Conservation (phyloP, 495 filamentous ascomycete species). For the Penicillium mononematosum region DNA sequence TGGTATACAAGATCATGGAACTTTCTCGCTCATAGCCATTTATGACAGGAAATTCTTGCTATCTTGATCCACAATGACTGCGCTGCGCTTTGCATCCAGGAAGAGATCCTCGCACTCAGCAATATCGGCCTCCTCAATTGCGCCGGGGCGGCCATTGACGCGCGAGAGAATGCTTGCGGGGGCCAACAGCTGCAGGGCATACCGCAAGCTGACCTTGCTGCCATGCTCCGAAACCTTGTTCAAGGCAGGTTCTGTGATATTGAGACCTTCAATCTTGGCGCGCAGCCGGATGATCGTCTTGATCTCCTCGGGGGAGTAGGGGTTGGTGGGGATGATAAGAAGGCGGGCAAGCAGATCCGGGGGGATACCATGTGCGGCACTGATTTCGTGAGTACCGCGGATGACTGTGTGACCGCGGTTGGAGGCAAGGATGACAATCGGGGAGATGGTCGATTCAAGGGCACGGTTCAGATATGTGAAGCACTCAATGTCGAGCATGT, state of each 20-base stretch:
- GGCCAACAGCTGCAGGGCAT: slow-evolving; percentile 89
- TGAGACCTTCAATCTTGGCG: slow-evolving; percentile 74
- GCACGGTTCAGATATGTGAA: slow-evolving; percentile 98
- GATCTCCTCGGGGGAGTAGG: slow-evolving; percentile 83
- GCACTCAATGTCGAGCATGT: slow-evolving; percentile 99
- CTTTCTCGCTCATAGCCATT: slow-evolving; percentile 9
- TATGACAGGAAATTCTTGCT: slow-evolving; percentile 62
- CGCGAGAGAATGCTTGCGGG: slow-evolving; percentile 72
- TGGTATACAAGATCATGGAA: slow-evolving; percentile 33
- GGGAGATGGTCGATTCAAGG: slow-evolving; percentile 86
- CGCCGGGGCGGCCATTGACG: slow-evolving; percentile 64
- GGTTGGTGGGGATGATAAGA: slow-evolving; percentile 90
- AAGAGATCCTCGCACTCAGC: slow-evolving; percentile 88
- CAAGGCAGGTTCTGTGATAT: slow-evolving; percentile 76
- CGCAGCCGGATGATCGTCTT: slow-evolving; percentile 83
- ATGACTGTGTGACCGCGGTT: slow-evolving; percentile 92
- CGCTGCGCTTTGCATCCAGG: slow-evolving; percentile 84
- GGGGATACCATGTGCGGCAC: slow-evolving; percentile 88
- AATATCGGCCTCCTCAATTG: slow-evolving; percentile 80
- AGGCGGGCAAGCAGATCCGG: slow-evolving; percentile 88
- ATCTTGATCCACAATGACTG: slow-evolving; percentile 63
- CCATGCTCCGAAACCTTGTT: slow-evolving; percentile 83
- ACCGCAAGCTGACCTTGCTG: slow-evolving; percentile 81
- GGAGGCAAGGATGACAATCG: slow-evolving; percentile 94
- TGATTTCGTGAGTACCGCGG: slow-evolving; percentile 76